Conservation (phyloP, 2,329 filamentous ascomycete genomes). For the Beauveria brongniartii region DNA sequence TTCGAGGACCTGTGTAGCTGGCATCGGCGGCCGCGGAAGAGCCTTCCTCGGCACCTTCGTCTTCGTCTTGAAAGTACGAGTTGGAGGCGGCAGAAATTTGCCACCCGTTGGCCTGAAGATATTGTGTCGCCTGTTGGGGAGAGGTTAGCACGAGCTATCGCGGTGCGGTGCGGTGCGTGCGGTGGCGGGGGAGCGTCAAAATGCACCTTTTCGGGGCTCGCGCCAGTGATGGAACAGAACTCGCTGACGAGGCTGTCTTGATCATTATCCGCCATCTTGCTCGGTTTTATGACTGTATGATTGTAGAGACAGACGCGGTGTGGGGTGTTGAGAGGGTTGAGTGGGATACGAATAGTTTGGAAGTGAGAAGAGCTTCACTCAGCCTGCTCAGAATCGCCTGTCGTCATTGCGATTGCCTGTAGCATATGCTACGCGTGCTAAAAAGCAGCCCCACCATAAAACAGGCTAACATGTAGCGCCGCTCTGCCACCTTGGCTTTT, state of each 20-base stretch:
- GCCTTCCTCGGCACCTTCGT: conserved; percentile 37
- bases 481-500: not conserved
- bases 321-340: not conserved
- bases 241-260: conserved; percentile 21
- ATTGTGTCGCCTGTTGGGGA: conserved; percentile 51
- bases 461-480: not conserved
- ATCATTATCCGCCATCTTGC: conserved; percentile 22
- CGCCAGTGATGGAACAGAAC: conserved; percentile 21
- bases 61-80: conserved; percentile 52
- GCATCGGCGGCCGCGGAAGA: conserved; percentile 28
- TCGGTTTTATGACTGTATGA: no score
- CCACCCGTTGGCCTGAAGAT: conserved; percentile 59
- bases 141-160: not conserved
- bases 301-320: not conserved
- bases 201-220: conserved; percentile 21
- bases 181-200: conserved; percentile 19
- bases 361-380: conserved; percentile 1
- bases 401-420: conserved; percentile 6
- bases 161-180: not conserved
- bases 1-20: conserved; percentile 53
- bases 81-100: conserved; percentile 55
- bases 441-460: not conserved
- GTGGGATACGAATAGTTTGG: not conserved
- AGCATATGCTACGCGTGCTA: not conserved
- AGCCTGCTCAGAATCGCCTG: not conserved